Base-by-base conservation (phyloP, 257 asterid genomes). In the Prunella vulgaris region DNA sequence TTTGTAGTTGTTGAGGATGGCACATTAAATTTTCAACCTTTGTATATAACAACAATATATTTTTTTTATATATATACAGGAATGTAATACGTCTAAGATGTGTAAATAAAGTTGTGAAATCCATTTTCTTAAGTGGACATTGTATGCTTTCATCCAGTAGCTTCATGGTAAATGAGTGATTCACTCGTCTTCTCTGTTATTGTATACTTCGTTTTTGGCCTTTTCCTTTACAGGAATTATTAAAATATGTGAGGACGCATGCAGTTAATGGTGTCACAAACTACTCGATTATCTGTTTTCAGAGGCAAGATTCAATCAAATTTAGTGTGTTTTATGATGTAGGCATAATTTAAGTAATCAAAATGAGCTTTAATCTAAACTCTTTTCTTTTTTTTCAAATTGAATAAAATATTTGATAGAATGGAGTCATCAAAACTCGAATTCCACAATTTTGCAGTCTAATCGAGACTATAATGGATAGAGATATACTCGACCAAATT, bases 1-100 rank as follows among this genome's bases (percentile, higher is more conserved):
- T 56, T 3, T 25, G 27, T 49, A 53, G 75, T 52, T 38, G 70
- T 62, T 17, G 68, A 69, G 63, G 68, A 28, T 48, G 18, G 25
- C 18, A 44, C 37, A 15, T 33, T 40, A 42, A 51, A 51, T 4
- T 53, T n/a, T 49, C 10, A 27, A 65, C 10, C 53, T 61, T 32
- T 76, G 74, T 76, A 76, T 51, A 75, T 64, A 72, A n/a, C 61
- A 18, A 66, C 15, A 58, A 18, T n/a, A n/a, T n/a, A n/a, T 5
- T 21, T 53, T 25, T 5, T 21, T 53, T 25, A 15, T 71, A 12
- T 60, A 33, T 66, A 33, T n/a, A 66, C 53, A 62, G 76, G 21
- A 71, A 66, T 70, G 37, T 25, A 15, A 61, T 38, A 37, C 38
- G 38, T 33, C 54, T 42, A 49, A 63, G 15, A 42, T 30, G 56